Evolutionary conservation across 306 rosid species (phyloP).

Genomic region (Fagus sylvatica): DNA sequence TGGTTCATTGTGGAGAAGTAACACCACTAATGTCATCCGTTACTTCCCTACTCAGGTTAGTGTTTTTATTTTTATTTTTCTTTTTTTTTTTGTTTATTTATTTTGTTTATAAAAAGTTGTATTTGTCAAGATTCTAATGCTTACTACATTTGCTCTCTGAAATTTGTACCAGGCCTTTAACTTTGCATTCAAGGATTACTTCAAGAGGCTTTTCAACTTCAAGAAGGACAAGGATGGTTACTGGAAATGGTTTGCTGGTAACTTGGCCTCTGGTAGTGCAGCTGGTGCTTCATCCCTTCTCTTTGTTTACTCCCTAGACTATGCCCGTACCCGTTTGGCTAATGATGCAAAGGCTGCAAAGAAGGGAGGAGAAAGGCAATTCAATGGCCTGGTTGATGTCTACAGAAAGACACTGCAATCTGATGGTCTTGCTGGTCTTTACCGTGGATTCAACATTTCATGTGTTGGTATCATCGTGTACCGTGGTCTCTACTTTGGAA

Average conservation of each 20-base stretch:
- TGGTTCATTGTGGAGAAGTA: conserved; percentile 80
- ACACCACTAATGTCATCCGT: conserved; percentile 88
- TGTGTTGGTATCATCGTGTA: conserved; percentile 87
- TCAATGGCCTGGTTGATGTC: conserved; percentile 83
- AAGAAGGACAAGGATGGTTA: conserved; percentile 89
- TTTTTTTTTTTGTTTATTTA: not conserved
- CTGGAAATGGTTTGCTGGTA: conserved; percentile 91
- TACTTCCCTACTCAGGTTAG: conserved; percentile 79
- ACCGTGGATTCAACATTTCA: conserved; percentile 87
- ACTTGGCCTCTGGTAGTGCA: conserved; percentile 88
- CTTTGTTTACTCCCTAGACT: conserved; percentile 80
- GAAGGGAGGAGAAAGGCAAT: conserved; percentile 91
- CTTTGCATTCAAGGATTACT: conserved; percentile 93
- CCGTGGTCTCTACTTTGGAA: conserved; percentile 89
- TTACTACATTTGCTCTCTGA: conserved; percentile 4
- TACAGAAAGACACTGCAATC: conserved; percentile 75
- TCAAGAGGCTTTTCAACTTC: conserved; percentile 90
- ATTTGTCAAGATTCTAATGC: conserved; percentile 5
- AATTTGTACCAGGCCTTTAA: conserved; percentile 63
- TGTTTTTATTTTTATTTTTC: not conserved
- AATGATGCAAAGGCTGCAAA: conserved; percentile 86
- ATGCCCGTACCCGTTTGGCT: conserved; percentile 89
- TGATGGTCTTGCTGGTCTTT: conserved; percentile 84
- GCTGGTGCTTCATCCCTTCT: conserved; percentile 90
- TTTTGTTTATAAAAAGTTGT: not conserved